Base-by-base conservation (phyloP, 805 yeast species). In the Tetrapisispora nanseiensis region DNA sequence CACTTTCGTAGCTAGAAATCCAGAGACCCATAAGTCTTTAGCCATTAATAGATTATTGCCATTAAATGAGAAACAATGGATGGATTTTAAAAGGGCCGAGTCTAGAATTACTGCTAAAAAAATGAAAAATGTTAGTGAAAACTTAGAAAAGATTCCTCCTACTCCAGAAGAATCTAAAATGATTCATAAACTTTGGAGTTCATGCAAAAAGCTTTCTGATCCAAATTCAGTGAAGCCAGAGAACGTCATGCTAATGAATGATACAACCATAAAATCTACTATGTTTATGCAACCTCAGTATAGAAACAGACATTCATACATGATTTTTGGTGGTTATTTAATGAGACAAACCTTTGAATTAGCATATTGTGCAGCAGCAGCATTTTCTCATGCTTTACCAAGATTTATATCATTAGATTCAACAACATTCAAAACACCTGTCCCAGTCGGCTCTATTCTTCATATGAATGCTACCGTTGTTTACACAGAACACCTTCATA, bases 231-330 rank as follows among this genome's bases (percentile, higher is more conserved):
- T 59, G 7, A 61, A 65, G 43, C 80, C 82, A n/a, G 62, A 61
- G 20, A 75, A 74, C 47, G 61, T 80, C 24, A 67, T 71, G 35
- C 75, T 75, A 51, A 83, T 86, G 94, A 71, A 74, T 39, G 81
- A 85, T 47, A 80, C 96, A 1, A 66, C 62, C 40, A 72, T 84
- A 41, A 68, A 74, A 40, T 82, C 95, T 10, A 85, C 95, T 6
- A 74, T 81, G 55, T 79, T 87, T 63, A 90, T 89, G 90, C 97
- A 89, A 65, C 97, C 97, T 1, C 97, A 89, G 67, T 89, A 87
- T 67, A 77, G 97, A 65, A 89, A 89, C 68, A 76, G 95, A 60
- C 95, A 89, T 60, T 83, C 94, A 3, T 86, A 82, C 65, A 86
- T 87, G 86, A 85, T 89, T 36, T 89, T 89, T 62, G 97, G 97